Conservation (phyloP, 371 early-diverging fungal species). For the Umbelopsis sp. region DNA sequence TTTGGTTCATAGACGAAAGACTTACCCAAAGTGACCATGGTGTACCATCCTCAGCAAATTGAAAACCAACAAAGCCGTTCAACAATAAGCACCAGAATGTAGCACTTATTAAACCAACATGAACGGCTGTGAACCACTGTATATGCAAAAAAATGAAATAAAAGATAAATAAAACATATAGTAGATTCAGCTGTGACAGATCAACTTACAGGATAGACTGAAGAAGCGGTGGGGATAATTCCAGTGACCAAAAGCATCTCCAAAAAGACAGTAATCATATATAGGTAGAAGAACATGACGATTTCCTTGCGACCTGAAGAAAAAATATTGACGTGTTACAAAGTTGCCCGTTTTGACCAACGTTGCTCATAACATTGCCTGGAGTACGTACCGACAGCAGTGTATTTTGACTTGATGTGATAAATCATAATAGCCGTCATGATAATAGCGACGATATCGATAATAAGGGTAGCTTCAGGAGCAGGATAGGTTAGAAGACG, state of each 20-base stretch:
- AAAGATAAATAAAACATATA: conserved; percentile 18
- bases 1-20: neutral
- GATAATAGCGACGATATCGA: conserved; percentile 88
- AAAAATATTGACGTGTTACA: neutral
- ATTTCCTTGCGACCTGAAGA: conserved; percentile 91
- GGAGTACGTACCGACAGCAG: conserved; percentile 85
- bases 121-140: conserved; percentile 87
- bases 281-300: conserved; percentile 95
- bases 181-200: too few relatives aligned
- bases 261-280: conserved; percentile 80
- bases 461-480: conserved; percentile 75
- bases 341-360: neutral
- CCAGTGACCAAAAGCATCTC: conserved; percentile 89
- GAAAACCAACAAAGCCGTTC: conserved; percentile 96
- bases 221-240: conserved; percentile 84
- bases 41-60: conserved; percentile 97
- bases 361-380: too few relatives aligned
- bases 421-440: conserved; percentile 98
- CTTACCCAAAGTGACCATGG: conserved; percentile 85
- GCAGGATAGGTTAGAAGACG: neutral
- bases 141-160: conserved; percentile 18
- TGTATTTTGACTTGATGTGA: conserved; percentile 95
- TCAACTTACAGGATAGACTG: conserved; percentile 75
- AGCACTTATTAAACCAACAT: conserved; percentile 81
- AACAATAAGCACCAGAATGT: conserved; percentile 90